These are phyloP conservation scores for Starmerella etchellsii DNA, from an alignment of 805 yeast genomes.

Conservation along the genomic window DNA sequence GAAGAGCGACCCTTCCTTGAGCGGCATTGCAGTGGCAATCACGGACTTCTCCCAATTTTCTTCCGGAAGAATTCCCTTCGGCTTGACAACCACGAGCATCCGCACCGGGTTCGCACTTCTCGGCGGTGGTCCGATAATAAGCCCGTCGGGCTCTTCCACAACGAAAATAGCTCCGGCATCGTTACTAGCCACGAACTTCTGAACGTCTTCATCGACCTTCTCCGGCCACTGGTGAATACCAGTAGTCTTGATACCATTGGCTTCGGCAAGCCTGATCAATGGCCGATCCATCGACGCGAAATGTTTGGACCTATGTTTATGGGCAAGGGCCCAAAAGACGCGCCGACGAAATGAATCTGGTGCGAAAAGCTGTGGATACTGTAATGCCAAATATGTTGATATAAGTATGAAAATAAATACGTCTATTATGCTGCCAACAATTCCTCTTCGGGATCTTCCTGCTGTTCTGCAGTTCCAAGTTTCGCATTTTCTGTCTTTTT, in stretches of 20 bases:
- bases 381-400: no score
- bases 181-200: slow-evolving; percentile 4
- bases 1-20: slow-evolving; percentile 5
- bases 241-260: slow-evolving; percentile 6
- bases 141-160: slow-evolving; percentile 15
- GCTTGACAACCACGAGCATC: slow-evolving; percentile 11
- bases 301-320: no score
- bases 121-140: slow-evolving; percentile 17
- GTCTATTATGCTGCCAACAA: no score
- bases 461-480: no score
- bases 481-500: no score
- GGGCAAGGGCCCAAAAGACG: no score
- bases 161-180: slow-evolving; percentile 15
- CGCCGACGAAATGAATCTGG: no score
- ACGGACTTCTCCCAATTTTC: slow-evolving; percentile 9
- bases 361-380: no score
- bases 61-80: slow-evolving; percentile 2
- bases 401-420: no score
- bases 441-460: no score
- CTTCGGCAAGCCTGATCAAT: slow-evolving; percentile 9
- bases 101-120: slow-evolving; percentile 1
- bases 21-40: slow-evolving; percentile 7
- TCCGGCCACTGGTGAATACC: slow-evolving; percentile 14
- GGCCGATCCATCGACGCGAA: slow-evolving; percentile 16
- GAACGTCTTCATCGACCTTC: slow-evolving; percentile 13